Conservation (phyloP, 2,329 filamentous ascomycete genomes). For the Cucurbitaria berberidis region DNA sequence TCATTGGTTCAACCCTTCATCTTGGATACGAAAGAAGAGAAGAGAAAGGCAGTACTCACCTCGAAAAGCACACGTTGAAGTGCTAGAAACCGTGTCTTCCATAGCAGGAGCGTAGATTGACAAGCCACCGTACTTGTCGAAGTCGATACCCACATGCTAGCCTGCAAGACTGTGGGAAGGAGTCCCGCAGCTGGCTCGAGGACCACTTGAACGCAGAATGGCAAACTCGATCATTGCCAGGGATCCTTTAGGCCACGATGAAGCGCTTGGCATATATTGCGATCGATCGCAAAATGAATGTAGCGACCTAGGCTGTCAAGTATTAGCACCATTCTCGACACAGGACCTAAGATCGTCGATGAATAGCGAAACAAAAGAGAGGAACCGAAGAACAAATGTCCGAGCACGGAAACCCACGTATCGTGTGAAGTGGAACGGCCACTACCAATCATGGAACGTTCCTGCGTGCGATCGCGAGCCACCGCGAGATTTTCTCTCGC, state of each 20-base stretch:
- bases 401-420: neutral
- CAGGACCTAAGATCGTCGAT: neutral
- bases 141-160: too few relatives aligned
- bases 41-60: neutral
- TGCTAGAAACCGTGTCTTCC: too few relatives aligned
- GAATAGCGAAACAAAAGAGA: neutral
- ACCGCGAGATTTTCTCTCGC: neutral
- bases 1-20: neutral
- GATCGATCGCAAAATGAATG: too few relatives aligned
- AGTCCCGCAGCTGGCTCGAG: too few relatives aligned
- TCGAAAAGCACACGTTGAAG: neutral
- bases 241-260: too few relatives aligned
- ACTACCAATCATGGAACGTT: neutral
- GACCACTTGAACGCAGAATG: too few relatives aligned
- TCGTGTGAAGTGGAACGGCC: neutral
- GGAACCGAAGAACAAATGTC: neutral
- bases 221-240: too few relatives aligned
- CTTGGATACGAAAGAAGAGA: neutral
- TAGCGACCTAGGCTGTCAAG: neutral
- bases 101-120: too few relatives aligned
- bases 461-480: neutral
- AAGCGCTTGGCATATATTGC: too few relatives aligned
- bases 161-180: too few relatives aligned
- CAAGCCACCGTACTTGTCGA: too few relatives aligned
- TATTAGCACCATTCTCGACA: neutral